A percentile compares a stretch with the other conserved stretches of the same genome.
Conservation (phyloP, 495 filamentous ascomycete genomes). For the Aspergillus ellipticus region DNA sequence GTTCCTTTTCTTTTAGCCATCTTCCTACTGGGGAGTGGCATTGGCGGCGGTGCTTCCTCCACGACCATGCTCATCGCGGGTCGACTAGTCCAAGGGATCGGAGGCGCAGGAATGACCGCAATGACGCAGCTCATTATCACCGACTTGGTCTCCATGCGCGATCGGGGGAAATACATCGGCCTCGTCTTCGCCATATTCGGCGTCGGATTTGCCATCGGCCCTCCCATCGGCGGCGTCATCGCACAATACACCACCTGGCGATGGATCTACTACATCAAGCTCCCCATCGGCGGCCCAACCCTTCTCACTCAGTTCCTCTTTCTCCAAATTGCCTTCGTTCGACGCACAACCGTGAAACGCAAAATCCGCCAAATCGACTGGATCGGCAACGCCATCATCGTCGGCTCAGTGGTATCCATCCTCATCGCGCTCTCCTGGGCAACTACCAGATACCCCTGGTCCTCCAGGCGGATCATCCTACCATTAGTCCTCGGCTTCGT, state of each 20-base stretch:
- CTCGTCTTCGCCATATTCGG: conserved; percentile 15
- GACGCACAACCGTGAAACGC: no score
- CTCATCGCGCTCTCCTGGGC: not conserved
- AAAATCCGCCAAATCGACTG: not conserved
- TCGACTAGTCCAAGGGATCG: conserved; percentile 30
- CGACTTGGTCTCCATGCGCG: conserved; percentile 30
- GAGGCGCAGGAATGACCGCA: conserved; percentile 28
- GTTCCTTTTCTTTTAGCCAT: no score
- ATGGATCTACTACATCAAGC: conserved; percentile 36
- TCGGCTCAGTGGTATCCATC: not conserved
- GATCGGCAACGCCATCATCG: not conserved
- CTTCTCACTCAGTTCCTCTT: conserved; percentile 13
- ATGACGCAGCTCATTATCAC: conserved; percentile 32
- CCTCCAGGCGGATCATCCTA: not conserved
- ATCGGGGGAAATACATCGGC: conserved; percentile 27
- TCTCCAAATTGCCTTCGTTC: not conserved
- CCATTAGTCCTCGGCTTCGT: not conserved
- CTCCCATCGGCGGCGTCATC: conserved; percentile 27
- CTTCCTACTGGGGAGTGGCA: conserved; percentile 41
- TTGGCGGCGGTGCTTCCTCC: conserved; percentile 25
- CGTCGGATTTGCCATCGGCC: conserved; percentile 26
- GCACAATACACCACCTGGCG: conserved; percentile 22
- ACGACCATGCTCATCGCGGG: conserved; percentile 23
- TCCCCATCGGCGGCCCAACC: conserved; percentile 40
- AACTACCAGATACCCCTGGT: not conserved